Conservation (phyloP, 768 basidiomycete genomes). For the Boletus subcaerulescens region DNA sequence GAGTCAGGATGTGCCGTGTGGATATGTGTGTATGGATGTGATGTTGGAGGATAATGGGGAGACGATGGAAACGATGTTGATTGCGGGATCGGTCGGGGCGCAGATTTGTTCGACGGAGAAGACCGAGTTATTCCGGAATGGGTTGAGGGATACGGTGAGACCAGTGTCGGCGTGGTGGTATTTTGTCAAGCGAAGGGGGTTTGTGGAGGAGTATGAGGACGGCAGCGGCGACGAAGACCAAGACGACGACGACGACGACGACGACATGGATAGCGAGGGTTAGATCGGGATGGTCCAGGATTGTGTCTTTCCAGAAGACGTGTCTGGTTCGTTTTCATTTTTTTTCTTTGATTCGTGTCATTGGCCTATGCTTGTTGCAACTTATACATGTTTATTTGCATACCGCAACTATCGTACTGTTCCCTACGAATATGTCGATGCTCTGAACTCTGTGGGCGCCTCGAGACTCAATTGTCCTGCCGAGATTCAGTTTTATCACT, state of each 20-base stretch:
- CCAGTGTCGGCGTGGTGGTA: constrained; percentile 35
- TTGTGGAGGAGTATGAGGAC: background rate
- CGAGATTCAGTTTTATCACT: too few relatives aligned
- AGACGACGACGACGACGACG: background rate
- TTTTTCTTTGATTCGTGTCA: background rate
- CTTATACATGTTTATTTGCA: too few relatives aligned
- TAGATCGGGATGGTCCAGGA: background rate
- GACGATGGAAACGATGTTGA: constrained; percentile 23
- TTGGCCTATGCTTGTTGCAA: background rate
- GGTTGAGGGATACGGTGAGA: constrained; percentile 31
- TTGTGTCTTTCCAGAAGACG: too few relatives aligned
- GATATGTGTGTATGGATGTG: constrained; percentile 29
- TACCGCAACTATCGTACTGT: too few relatives aligned
- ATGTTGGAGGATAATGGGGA: constrained; percentile 27
- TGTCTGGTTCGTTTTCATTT: background rate
- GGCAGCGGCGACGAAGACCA: too few relatives aligned
- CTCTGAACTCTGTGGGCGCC: too few relatives aligned
- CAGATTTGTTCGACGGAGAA: constrained; percentile 32
- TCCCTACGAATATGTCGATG: too few relatives aligned
- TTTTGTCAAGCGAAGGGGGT: constrained; percentile 12
- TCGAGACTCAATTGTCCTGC: too few relatives aligned
- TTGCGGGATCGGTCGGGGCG: constrained; percentile 30
- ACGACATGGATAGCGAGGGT: background rate
- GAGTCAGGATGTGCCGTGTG: constrained; percentile 28
- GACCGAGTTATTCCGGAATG: constrained; percentile 28